Percentiles rank a stretch among this genome's conserved stretches.
phyloP scores from a whole-genome alignment of 441 rosid species.

The Omphalea diandra region DNA sequence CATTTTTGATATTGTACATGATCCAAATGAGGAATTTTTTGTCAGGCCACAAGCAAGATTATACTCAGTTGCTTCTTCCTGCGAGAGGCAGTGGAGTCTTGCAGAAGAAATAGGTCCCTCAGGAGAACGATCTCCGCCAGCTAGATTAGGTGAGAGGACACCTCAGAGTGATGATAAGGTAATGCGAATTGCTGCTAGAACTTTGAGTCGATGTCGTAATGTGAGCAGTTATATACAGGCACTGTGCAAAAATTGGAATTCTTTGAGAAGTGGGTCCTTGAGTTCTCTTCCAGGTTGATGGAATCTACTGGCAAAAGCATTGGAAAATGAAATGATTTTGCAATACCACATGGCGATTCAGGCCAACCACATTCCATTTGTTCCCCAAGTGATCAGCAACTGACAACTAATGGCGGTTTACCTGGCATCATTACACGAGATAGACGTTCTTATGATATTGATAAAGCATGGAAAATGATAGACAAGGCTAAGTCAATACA shows the following conservation, averaged over 20 bases:
- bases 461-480: constrained; percentile 66
- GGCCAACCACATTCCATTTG: constrained; percentile 24
- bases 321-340: constrained; percentile 6
- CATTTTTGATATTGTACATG: constrained; percentile 29
- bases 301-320: constrained; percentile 18
- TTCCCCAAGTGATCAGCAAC: constrained; percentile 20
- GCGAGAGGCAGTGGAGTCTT: constrained; percentile 15
- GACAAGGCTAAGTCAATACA: constrained; percentile 39
- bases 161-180: constrained; percentile 17
- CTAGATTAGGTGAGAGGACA: constrained; percentile 12
- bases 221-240: constrained; percentile 36
- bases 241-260: constrained; percentile 53
- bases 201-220: constrained; percentile 39
- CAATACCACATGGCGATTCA: constrained; percentile 4
- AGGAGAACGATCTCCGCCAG: background rate
- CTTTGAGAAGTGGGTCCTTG: constrained; percentile 40
- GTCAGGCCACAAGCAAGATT: background rate
- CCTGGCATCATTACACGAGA: constrained; percentile 4
- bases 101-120: background rate
- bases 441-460: constrained; percentile 26
- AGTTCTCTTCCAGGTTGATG: constrained; percentile 34
- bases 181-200: constrained; percentile 36
- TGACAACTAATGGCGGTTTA: constrained; percentile 14
- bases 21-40: constrained; percentile 1
- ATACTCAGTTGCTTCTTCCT: constrained; percentile 8